Percentiles rank a stretch among this genome's conserved stretches.
These are phyloP conservation scores for Flagelloscypha sp. DNA, from an alignment of 768 basidiomycete genomes.

Conservation along the genomic window DNA sequence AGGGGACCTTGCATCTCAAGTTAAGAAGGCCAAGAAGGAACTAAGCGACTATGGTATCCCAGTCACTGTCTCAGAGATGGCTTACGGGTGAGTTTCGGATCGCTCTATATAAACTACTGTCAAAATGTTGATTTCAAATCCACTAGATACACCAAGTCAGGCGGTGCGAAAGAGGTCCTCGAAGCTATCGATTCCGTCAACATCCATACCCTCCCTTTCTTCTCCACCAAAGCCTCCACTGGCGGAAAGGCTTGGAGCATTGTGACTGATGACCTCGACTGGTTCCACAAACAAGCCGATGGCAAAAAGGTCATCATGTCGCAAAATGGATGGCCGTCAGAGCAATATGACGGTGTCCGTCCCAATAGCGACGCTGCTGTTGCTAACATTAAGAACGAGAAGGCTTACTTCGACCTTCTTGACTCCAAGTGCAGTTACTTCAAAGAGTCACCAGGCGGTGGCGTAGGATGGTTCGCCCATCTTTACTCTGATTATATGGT, in stretches of 20 bases:
- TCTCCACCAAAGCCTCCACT: slow-evolving; percentile 45
- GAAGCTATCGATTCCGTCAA: slow-evolving; percentile 34
- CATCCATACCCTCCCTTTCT: slow-evolving; percentile 55
- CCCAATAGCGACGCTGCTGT: slow-evolving; percentile 30
- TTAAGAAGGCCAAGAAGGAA: slow-evolving; percentile 21
- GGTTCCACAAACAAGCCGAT: slow-evolving; percentile 33
- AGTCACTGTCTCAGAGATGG: slow-evolving; percentile 33
- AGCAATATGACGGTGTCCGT: slow-evolving; percentile 30
- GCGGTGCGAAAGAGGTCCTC: slow-evolving; percentile 33
- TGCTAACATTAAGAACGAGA: slow-evolving; percentile 25
- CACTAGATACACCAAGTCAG: slow-evolving; percentile 33
- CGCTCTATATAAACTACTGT: slow-evolving; percentile 15
- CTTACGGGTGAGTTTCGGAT: too few species aligned
- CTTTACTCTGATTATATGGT: slow-evolving; percentile 36
- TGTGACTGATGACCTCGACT: slow-evolving; percentile 30
- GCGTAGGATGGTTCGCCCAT: slow-evolving; percentile 45
- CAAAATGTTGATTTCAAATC: too few species aligned
- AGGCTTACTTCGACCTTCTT: slow-evolving; percentile 33
- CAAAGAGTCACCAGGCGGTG: slow-evolving; percentile 31
- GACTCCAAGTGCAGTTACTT: slow-evolving; percentile 33
- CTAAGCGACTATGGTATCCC: slow-evolving; percentile 28
- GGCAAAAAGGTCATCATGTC: slow-evolving; percentile 34
- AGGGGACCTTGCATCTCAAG: slow-evolving; percentile 26
- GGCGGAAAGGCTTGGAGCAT: slow-evolving; percentile 40
- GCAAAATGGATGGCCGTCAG: slow-evolving; percentile 43